Evolutionary conservation across 352 stramenopile genomes (phyloP), one percentile per base, ranked within the genome.

Genomic region (Globisporangium takayamanum): DNA sequence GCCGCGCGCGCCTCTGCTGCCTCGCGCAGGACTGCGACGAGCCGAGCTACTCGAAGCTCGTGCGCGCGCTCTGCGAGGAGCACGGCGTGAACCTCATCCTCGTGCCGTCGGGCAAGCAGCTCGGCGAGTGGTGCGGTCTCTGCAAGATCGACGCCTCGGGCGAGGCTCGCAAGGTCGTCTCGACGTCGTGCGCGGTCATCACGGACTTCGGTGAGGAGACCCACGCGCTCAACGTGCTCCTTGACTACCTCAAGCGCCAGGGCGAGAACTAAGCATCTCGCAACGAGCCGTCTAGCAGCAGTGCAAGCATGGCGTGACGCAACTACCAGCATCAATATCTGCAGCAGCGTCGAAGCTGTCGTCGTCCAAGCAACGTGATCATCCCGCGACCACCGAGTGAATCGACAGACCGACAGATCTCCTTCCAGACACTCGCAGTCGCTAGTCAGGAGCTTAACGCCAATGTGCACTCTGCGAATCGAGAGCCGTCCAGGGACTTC

Each of bases 171-270:
- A 99, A 99, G 93, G 97, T 98, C 56, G 97, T 99, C 36, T 97
- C 94, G 53, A 99, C 95, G 55, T 99, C 95, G 59, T 98, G 92
- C 76, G 95, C 95, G 61, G 97, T 99, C 66, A 97, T 99, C 71
- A 99, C 97, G 52, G 97, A 99, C 78, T 99, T 99, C 69, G 98
- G 98, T 78, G 97, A 99, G 86, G 97, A 99, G 74, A 98, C 92
- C 46, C 89, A 97, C 76, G 97, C 96, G 52, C 86, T 99, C 55
- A 97, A 97, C 66, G 91, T 99, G 55, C 90, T 99, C 49, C 84
- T 99, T 61, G 94, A 99, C 73, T 99, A 99, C 87, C 90, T 99
- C 64, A 98, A 99, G 88, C 98, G 84, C 67, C 86, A 92, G 74
- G 84, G 84, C 66, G 86, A 93, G 69, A 92, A 92, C 79, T 95